A percentile compares a stretch with the other conserved stretches of the same genome.
phyloP scores from a whole-genome alignment of 139 green algal genomes.

The Chlamydomonas asymmetrica region DNA sequence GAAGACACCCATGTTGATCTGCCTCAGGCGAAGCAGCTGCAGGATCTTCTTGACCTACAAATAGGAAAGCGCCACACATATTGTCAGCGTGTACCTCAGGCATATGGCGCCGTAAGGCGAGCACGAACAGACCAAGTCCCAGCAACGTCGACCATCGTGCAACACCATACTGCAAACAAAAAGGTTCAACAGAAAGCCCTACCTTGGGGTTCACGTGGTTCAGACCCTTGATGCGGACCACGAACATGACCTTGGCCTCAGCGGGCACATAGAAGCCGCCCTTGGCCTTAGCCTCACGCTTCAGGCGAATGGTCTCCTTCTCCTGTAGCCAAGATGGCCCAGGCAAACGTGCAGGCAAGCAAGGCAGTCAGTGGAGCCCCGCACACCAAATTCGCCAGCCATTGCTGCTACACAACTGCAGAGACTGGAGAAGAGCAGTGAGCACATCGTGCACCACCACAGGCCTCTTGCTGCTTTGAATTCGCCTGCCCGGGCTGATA shows the following conservation, averaged over 20 bases:
- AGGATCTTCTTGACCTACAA: constrained; percentile 95
- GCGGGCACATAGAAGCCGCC: constrained; percentile 93
- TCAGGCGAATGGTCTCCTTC: constrained; percentile 87
- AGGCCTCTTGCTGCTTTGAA: too few species aligned
- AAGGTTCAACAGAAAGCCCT: too few species aligned
- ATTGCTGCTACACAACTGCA: constrained; percentile 15
- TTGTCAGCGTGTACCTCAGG: too few species aligned
- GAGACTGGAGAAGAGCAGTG: background rate
- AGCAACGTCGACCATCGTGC: too few species aligned
- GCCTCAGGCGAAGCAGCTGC: constrained; percentile 95
- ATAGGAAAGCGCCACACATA: background rate
- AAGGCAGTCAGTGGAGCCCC: background rate
- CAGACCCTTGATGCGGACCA: constrained; percentile 94
- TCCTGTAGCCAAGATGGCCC: constrained; percentile 72
- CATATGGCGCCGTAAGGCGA: too few species aligned
- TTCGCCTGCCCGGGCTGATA: too few species aligned
- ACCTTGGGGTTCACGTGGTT: constrained; percentile 96
- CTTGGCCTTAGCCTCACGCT: constrained; percentile 87
- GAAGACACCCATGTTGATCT: constrained; percentile 99
- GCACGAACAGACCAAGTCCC: too few species aligned
- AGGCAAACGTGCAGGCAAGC: background rate
- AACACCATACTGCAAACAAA: too few species aligned
- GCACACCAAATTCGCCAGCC: background rate
- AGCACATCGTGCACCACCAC: too few species aligned
- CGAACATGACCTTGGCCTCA: constrained; percentile 95